Percentiles rank a stretch among this genome's conserved stretches.
Evolutionary conservation across 1,284 basidiomycete species (phyloP).

Genomic region (Puccinia coronata): DNA sequence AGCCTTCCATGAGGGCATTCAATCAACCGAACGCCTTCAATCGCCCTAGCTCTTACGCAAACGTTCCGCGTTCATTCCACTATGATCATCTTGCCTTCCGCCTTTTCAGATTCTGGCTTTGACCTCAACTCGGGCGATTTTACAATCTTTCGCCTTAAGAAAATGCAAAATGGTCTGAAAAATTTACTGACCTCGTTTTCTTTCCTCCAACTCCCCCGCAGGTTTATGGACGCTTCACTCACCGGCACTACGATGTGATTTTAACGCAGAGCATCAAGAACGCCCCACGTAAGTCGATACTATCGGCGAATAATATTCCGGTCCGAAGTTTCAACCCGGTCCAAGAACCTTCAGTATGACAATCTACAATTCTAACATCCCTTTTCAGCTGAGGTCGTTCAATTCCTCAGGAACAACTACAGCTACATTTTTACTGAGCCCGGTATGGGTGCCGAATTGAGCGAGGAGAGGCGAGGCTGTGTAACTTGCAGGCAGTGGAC

Average conservation of each 20-base stretch:
- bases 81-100: background rate
- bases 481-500: slow-evolving; percentile 48
- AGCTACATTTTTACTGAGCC: slow-evolving; percentile 47
- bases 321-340: background rate
- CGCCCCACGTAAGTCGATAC: slow-evolving; percentile 41
- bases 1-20: background rate
- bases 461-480: slow-evolving; percentile 47
- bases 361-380: background rate
- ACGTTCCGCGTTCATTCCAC: background rate
- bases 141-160: background rate
- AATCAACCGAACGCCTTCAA: background rate
- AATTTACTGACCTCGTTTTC: slow-evolving; percentile 2
- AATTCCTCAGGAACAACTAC: slow-evolving; percentile 46
- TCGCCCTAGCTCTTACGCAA: background rate
- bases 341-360: background rate
- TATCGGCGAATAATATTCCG: background rate
- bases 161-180: background rate
- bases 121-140: background rate
- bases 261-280: slow-evolving; percentile 47
- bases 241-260: slow-evolving; percentile 49
- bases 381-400: slow-evolving; percentile 44
- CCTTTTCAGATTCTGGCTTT: too few species aligned
- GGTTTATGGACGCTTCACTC: slow-evolving; percentile 49
- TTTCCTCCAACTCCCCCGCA: background rate
- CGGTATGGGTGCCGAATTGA: slow-evolving; percentile 47